Evolutionary conservation across 164 flowering plant species (phyloP).

Genomic region (Dillenia turbinata): DNA sequence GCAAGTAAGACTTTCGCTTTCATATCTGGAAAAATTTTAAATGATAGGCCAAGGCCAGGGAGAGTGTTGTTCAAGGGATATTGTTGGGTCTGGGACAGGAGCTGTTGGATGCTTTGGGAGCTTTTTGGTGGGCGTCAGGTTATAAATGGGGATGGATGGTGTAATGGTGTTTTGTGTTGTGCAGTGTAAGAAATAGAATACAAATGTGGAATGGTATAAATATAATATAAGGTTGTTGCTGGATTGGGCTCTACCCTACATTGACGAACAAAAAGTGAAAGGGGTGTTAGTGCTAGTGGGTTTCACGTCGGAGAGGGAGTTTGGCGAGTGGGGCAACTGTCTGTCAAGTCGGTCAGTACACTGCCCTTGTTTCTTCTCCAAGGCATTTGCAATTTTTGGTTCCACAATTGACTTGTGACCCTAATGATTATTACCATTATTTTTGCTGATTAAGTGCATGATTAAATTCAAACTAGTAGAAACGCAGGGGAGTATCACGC

Average conservation of each 20-base stretch:
- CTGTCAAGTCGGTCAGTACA: too few relatives aligned
- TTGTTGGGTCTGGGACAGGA: background rate
- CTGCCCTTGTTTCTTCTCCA: too few relatives aligned
- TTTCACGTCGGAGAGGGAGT: slow-evolving; percentile 14
- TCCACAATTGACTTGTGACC: too few relatives aligned
- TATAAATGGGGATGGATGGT: slow-evolving; percentile 1
- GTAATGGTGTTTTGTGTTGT: too few relatives aligned
- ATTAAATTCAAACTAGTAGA: too few relatives aligned
- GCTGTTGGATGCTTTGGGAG: slow-evolving; percentile 6
- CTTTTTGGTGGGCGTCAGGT: background rate
- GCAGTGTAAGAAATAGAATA: background rate
- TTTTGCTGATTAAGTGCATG: too few relatives aligned
- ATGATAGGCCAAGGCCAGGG: slow-evolving; percentile 11
- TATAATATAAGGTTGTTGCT: background rate
- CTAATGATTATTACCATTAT: too few relatives aligned
- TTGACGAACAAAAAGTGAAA: background rate
- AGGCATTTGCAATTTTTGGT: too few relatives aligned
- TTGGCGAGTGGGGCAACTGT: too few relatives aligned
- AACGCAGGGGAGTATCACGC: too few relatives aligned
- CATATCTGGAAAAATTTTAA: slow-evolving; percentile 13
- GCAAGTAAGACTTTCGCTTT: slow-evolving; percentile 30
- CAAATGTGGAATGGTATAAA: slow-evolving; percentile 2
- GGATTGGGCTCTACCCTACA: background rate
- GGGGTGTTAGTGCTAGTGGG: slow-evolving; percentile 12
- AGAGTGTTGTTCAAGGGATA: slow-evolving; percentile 28